Evolutionary conservation across 352 stramenopile genomes (phyloP), one percentile per base, ranked within the genome.

Genomic region (Pythium rishiriense): DNA sequence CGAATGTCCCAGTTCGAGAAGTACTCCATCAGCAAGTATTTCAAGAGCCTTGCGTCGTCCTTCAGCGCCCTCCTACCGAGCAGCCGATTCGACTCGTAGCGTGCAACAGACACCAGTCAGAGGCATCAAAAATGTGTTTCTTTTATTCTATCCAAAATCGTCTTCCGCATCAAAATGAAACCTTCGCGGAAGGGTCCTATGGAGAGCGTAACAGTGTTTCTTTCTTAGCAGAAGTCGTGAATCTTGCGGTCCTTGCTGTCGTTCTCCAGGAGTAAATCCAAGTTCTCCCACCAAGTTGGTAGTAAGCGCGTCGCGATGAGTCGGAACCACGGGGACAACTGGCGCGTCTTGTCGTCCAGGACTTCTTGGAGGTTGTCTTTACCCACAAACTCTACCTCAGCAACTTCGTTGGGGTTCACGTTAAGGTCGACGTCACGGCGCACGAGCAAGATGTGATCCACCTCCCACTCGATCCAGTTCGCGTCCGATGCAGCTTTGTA

Each of bases 391-490:
- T 98, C 92, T 7, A 93, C 73, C 35, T 88, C 83, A 22, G 79
- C 78, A 22, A 98, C 96, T 72, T 99, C 97, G 39, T 99, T 98
- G 29, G 83, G 72, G 71, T 99, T 97, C 15, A 97, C 76, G 19
- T 93, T 70, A 29, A 99, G 59, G 22, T 73, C 69, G 11, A 98
- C 74, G 12, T 88, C 80, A 0, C 72, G 75, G 37, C 92, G 91
- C 8, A 91, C 87, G 43, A 99, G 93, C 7, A 99, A 78, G 37
- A 99, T 96, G 74, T 99, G 98, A 69, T 99, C 97, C 73, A 99
- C 98, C 71, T 99, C 97, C 70, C 99, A 98, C 74, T 99, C 97
- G 62, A 93, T 97, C 97, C 97, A 99, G 62, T 90, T 91, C 28
- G 83, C 76, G 31, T 93, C 83, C 10, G 88, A 94, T 3, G 85